Evolutionary conservation across 1,139 yeast species (phyloP).

Genomic region (Diutina catenulata): DNA sequence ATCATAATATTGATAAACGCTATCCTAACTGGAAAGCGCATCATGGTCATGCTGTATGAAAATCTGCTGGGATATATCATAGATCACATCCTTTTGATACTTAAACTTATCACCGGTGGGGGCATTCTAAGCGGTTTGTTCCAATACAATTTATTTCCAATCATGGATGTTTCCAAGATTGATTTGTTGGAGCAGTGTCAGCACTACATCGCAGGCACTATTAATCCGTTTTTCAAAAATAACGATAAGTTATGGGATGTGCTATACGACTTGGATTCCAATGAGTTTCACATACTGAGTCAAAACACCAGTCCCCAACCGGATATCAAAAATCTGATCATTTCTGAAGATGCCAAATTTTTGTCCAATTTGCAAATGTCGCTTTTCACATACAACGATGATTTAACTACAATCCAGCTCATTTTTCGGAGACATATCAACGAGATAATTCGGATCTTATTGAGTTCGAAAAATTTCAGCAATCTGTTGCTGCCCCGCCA

Average conservation of each 20-base stretch:
- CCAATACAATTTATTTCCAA: constrained; percentile 43
- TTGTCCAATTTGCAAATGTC: constrained; percentile 33
- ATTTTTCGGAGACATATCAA: constrained; percentile 37
- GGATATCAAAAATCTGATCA: constrained; percentile 13
- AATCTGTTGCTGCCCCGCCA: constrained; percentile 13
- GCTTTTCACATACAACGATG: constrained; percentile 35
- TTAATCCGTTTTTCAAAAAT: constrained; percentile 51
- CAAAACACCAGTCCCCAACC: not conserved
- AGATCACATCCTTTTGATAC: constrained; percentile 40
- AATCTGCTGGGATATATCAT: constrained; percentile 44
- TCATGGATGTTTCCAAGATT: constrained; percentile 49
- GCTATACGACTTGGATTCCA: constrained; percentile 42
- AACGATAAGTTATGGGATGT: constrained; percentile 51
- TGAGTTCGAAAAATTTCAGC: constrained; percentile 28
- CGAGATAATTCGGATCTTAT: constrained; percentile 29
- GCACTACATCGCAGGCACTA: constrained; percentile 54
- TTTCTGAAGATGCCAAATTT: constrained; percentile 37
- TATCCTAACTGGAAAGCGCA: constrained; percentile 43
- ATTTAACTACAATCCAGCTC: constrained; percentile 34
- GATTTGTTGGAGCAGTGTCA: constrained; percentile 42
- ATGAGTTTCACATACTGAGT: constrained; percentile 22
- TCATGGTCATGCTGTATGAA: constrained; percentile 43
- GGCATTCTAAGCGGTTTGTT: constrained; percentile 44
- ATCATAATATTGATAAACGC: constrained; percentile 43
- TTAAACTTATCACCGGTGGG: constrained; percentile 47